Evolutionary conservation across 164 flowering plant species (phyloP).

Genomic region (Echeveria elegans): DNA sequence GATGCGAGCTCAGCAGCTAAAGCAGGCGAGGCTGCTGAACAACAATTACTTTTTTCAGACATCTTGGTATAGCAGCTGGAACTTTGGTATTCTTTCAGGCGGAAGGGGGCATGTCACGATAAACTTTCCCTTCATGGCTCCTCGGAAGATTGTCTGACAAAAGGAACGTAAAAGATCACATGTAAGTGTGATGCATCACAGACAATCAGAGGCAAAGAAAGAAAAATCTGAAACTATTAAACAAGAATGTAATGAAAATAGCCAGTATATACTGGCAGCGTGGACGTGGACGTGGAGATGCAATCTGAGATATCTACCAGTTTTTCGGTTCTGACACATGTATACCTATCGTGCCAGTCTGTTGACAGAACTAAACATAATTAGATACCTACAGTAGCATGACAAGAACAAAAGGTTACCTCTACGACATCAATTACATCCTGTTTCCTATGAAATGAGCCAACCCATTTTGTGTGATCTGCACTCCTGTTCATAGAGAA

Average conservation of each 20-base stretch:
- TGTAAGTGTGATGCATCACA: background rate
- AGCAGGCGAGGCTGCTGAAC: no score
- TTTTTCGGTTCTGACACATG: background rate
- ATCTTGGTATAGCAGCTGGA: conserved; percentile 61
- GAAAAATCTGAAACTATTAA: background rate
- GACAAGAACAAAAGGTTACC: conserved; percentile 25
- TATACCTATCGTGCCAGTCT: background rate
- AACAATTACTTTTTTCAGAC: no score
- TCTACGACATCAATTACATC: conserved; percentile 93
- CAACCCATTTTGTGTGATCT: conserved; percentile 97
- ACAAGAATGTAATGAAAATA: background rate
- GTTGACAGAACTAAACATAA: background rate
- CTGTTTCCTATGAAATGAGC: conserved; percentile 70
- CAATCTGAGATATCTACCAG: background rate
- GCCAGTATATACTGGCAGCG: background rate
- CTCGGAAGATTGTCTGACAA: conserved; percentile 68
- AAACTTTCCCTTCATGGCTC: conserved; percentile 86
- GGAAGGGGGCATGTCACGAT: conserved; percentile 75
- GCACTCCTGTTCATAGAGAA: conserved; percentile 56
- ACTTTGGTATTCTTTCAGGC: conserved; percentile 66
- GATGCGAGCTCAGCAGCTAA: background rate
- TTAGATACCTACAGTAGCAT: background rate
- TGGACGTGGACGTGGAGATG: background rate
- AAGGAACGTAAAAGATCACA: background rate
- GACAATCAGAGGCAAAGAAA: background rate